Base-by-base conservation (phyloP, 441 rosid genomes). In the Erodium chrysanthum region DNA sequence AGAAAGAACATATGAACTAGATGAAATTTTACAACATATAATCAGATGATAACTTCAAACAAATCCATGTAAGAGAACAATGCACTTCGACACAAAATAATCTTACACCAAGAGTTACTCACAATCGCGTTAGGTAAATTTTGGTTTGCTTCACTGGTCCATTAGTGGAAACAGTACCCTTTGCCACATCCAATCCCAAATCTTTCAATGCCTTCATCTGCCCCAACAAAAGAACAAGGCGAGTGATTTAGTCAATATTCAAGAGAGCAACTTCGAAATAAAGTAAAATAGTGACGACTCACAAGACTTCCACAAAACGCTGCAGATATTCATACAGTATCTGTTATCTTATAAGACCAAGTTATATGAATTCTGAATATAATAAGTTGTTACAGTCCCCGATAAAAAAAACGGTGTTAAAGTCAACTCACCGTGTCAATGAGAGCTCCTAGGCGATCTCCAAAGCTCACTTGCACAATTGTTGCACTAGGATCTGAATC, bases 391-490 rank as follows among this genome's bases (percentile, higher is more conserved):
- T 44, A 44, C 5, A 14, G 5, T 44, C 15, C 15, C 15, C 15
- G 15, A 12, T 44, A 11, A 44, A 3, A 40, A 12, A 44, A 44
- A 7, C 50, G 4, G 3, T 11, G 15, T 14, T 44, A 75, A 12
- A 27, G 74, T 48, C 25, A 70, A 68, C 74, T 77, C 70, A 90
- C 97, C 12, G 98, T 93, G 79, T 93, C 96, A 84, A 90, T 80
- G 25, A 93, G 90, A 69, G 97, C 96, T 69, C 98, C 98, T 67
- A 93, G 85, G 69, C 97, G 97, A 81, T 92, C 94, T 70, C 98
- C 98, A 73, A 90, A 88, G 81, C 97, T 88, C 74, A 92, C 82
- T 71, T 92, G 89, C 23, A 92, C 97, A 70, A 84, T 76, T 2
- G 96, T 90, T 63, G 96, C 87, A 64, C 85, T 86, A 67, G 91